Percentiles rank a stretch among this genome's conserved stretches.
Evolutionary conservation across 352 stramenopile species (phyloP).

Genomic region (Phytopythium helicoides): DNA sequence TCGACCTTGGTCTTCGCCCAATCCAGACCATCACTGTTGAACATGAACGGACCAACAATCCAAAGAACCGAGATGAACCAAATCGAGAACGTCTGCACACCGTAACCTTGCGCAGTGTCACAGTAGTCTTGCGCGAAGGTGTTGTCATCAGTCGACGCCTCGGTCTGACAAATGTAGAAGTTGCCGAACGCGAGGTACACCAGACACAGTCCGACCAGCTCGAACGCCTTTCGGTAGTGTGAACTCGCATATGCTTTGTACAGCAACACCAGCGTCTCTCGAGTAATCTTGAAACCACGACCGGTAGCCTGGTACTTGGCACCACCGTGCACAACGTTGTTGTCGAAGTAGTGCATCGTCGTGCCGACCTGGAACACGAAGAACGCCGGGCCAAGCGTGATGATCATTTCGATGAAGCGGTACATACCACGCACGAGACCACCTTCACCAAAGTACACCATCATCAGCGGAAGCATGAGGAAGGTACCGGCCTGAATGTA

Average conservation of each 20-base stretch:
- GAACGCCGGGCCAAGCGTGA: constrained; percentile 66
- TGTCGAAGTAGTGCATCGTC: constrained; percentile 84
- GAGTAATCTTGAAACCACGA: constrained; percentile 82
- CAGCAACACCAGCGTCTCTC: constrained; percentile 71
- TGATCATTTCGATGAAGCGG: constrained; percentile 73
- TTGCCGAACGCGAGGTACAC: constrained; percentile 68
- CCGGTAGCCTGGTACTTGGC: constrained; percentile 79
- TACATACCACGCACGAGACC: constrained; percentile 58
- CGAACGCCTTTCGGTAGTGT: constrained; percentile 76
- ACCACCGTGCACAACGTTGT: constrained; percentile 70
- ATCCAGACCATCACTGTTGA: constrained; percentile 78
- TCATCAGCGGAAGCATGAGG: constrained; percentile 71
- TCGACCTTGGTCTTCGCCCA: constrained; percentile 77
- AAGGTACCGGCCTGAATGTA: constrained; percentile 80
- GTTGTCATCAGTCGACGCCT: constrained; percentile 43
- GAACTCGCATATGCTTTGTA: constrained; percentile 75
- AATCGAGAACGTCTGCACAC: constrained; percentile 76
- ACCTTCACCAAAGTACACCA: constrained; percentile 74
- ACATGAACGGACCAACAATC: constrained; percentile 70
- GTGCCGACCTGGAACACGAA: constrained; percentile 84
- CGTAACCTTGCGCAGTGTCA: constrained; percentile 64
- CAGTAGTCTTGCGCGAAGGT: constrained; percentile 58
- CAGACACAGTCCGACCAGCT: constrained; percentile 66
- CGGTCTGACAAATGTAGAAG: constrained; percentile 61
- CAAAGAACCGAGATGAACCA: constrained; percentile 79